phyloP scores from a whole-genome alignment of 2,329 filamentous ascomycete genomes.

The Cercospora sp. region DNA sequence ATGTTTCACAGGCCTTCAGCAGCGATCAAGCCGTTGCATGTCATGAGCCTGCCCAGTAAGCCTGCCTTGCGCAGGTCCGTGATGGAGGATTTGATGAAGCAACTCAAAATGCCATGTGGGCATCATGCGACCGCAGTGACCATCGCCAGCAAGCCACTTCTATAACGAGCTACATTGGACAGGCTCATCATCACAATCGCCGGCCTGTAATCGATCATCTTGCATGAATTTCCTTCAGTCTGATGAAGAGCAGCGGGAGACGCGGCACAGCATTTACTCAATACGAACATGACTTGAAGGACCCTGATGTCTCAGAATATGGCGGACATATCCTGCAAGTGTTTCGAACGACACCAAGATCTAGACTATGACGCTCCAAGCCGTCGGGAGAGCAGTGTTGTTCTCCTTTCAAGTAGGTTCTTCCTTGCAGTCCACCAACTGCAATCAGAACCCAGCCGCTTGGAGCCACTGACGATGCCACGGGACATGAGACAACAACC shows the following conservation, averaged over 20 bases:
- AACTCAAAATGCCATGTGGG: conserved; percentile 1
- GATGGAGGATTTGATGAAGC: conserved; percentile 3
- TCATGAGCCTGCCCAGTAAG: not conserved
- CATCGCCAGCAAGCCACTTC: not conserved
- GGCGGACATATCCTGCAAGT: not conserved
- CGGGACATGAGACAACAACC: not conserved
- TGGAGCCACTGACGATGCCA: not conserved
- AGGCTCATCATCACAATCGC: not conserved
- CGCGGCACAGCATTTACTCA: not conserved
- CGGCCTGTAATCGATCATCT: not conserved
- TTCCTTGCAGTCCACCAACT: not conserved
- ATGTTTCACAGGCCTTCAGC: not conserved
- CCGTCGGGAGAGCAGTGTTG: not conserved
- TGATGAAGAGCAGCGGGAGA: not conserved
- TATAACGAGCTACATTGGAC: not conserved
- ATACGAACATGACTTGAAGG: not conserved
- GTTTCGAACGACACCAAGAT: not conserved
- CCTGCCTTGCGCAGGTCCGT: not conserved
- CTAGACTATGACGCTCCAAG: not conserved
- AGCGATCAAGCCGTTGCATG: conserved; percentile 2
- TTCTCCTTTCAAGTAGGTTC: not conserved
- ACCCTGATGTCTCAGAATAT: not conserved
- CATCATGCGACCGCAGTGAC: not conserved
- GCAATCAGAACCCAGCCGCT: not conserved
- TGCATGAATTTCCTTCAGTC: not conserved